Conservation (phyloP, 2,329 filamentous ascomycete genomes). For the Phialophora macrospora region DNA sequence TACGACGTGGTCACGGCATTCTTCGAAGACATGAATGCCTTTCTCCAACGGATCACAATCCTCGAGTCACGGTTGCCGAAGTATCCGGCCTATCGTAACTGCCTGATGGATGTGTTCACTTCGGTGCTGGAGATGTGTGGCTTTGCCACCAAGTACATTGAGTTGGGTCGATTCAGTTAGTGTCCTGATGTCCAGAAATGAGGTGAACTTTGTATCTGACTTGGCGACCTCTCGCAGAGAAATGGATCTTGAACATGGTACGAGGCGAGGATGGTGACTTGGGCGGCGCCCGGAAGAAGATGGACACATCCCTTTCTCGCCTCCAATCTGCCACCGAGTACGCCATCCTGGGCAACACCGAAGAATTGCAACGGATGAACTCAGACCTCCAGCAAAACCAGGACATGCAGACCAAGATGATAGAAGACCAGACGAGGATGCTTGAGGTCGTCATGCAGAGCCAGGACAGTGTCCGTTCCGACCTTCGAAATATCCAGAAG, state of each 20-base stretch:
- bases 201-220: neutral
- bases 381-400: constrained; percentile 20
- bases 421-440: constrained; percentile 13
- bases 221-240: constrained; percentile 2
- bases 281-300: constrained; percentile 14
- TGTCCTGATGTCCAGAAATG: neutral
- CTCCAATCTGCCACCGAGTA: constrained; percentile 19
- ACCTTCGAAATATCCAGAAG: constrained; percentile 13
- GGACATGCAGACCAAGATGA: constrained; percentile 16
- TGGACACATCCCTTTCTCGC: constrained; percentile 19
- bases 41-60: constrained; percentile 25
- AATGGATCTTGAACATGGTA: constrained; percentile 26
- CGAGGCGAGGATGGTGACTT: constrained; percentile 20
- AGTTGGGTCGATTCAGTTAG: constrained; percentile 22
- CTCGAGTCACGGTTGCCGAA: constrained; percentile 21
- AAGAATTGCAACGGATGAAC: constrained; percentile 21
- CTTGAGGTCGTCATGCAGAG: constrained; percentile 11
- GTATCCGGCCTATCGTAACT: constrained; percentile 20
- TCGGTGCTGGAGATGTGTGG: constrained; percentile 26
- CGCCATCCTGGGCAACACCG: constrained; percentile 27
- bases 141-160: constrained; percentile 27
- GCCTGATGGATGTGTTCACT: constrained; percentile 27
- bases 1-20: constrained; percentile 27
- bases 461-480: constrained; percentile 12
- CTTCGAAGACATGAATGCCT: constrained; percentile 32